Evolutionary conservation across 192 early-diverging fungal genomes (phyloP), one percentile per base, ranked within the genome.

Genomic region (Coemansia sp.): DNA sequence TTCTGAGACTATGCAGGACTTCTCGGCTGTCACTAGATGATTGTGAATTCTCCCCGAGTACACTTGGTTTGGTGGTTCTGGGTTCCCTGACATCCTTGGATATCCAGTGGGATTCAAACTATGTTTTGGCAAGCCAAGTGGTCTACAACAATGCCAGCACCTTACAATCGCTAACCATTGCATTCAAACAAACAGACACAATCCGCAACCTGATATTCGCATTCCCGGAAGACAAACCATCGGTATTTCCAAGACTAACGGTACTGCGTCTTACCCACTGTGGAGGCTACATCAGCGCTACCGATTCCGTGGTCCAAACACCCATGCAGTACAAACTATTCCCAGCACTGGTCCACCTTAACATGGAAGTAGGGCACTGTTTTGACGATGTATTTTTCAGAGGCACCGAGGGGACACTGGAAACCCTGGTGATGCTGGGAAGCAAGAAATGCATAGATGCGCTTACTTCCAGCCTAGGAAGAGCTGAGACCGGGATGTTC

Each of bases 311-410:
- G 2, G 10, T 41, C 13, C 4, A 17, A 41, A 41, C 15, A 4
- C 38, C 38, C 13, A 41, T 17, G 13, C 38, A 41, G 38, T 41
- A 15, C 38, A 11, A 41, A 17, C 38, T 13, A 4, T 41, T 41
- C 15, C 13, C 38, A 13, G 38, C 6, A 17, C 15, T 41, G 13
- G 38, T 17, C 4, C 38, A 41, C 17, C 38, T 41, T 13, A 41
- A 17, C 14, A 28, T 61, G 4, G 59, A 61, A 13, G 52, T 61
- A 50, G 31, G 31, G 3, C 29, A 52, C 19, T 34, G 22, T 3
- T 50, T 61, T 37, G 48, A 13, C 20, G 59, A 61, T 34, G 42
- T 50, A 28, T 52, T 61, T 37, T 61, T 61, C 1, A 36, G 59
- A 61, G 59, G 59, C 31, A 61, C 50, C 22, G 14, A 33, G 19